Conservation (phyloP, 148 eudicot genomes). For the Cornus suecica region DNA sequence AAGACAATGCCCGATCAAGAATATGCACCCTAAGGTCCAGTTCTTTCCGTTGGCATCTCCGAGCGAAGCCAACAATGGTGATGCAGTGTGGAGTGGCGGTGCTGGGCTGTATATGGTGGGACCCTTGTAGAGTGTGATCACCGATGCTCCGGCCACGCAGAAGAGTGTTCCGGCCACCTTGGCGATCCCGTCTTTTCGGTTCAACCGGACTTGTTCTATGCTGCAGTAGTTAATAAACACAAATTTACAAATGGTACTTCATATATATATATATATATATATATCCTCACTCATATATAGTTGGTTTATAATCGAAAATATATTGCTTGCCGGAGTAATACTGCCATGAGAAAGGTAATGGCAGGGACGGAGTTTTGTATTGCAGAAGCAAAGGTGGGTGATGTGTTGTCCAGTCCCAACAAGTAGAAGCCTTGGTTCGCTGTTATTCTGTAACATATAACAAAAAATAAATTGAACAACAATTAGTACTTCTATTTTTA, state of each 20-base stretch:
- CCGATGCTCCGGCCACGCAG: conserved; percentile 85
- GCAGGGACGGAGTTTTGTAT: conserved; percentile 99
- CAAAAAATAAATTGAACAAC: background rate
- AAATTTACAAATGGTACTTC: background rate
- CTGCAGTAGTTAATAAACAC: conserved; percentile 33
- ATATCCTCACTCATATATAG: no score
- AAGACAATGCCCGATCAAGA: conserved; percentile 87
- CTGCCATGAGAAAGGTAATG: conserved; percentile 97
- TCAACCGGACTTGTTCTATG: conserved; percentile 76
- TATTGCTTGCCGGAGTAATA: conserved; percentile 63
- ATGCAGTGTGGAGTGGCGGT: conserved; percentile 37
- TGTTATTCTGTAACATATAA: conserved; percentile 58
- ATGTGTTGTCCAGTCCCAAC: conserved; percentile 93
- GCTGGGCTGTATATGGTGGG: conserved; percentile 83
- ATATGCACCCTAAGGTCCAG: conserved; percentile 94
- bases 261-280: background rate
- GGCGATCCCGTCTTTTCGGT: conserved; percentile 75
- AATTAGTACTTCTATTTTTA: background rate
- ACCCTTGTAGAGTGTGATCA: conserved; percentile 90
- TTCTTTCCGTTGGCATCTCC: conserved; percentile 80
- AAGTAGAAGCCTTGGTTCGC: conserved; percentile 97
- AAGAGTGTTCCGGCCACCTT: conserved; percentile 65
- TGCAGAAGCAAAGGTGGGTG: conserved; percentile 97
- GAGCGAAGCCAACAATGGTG: conserved; percentile 39
- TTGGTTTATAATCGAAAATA: no score